A percentile compares a stretch with the other conserved stretches of the same genome.
Conservation (phyloP, 2,329 filamentous ascomycete species). For the Cordyceps cateniannulata region DNA sequence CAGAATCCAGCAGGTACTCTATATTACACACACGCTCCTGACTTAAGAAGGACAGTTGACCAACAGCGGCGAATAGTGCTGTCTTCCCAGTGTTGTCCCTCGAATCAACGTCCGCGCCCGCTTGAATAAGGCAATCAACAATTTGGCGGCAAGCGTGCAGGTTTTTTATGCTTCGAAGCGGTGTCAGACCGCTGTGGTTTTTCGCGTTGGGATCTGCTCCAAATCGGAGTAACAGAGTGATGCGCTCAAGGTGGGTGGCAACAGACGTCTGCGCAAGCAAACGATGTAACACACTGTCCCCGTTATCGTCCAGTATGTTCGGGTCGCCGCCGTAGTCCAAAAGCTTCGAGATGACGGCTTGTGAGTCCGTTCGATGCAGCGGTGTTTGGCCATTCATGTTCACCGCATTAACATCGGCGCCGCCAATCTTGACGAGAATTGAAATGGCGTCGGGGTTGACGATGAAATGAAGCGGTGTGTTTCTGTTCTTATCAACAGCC, state of each 20-base stretch:
- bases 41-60: neutral
- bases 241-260: neutral
- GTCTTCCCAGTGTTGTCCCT: neutral
- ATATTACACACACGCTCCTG: neutral
- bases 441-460: neutral
- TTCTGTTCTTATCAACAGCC: neutral
- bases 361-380: neutral
- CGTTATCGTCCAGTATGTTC: neutral
- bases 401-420: neutral
- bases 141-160: neutral
- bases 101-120: conserved; percentile 1
- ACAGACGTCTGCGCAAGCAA: neutral
- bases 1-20: neutral
- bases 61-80: neutral
- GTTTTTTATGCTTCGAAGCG: neutral
- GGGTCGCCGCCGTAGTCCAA: neutral
- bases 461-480: neutral
- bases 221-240: neutral
- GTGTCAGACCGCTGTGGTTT: neutral
- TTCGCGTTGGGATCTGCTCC: conserved; percentile 3
- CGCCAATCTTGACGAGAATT: neutral
- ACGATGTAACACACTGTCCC: neutral
- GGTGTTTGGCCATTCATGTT: neutral
- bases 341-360: neutral
- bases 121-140: neutral